phyloP scores from a whole-genome alignment of 2,329 filamentous ascomycete species.

The Coniella lustricola region DNA sequence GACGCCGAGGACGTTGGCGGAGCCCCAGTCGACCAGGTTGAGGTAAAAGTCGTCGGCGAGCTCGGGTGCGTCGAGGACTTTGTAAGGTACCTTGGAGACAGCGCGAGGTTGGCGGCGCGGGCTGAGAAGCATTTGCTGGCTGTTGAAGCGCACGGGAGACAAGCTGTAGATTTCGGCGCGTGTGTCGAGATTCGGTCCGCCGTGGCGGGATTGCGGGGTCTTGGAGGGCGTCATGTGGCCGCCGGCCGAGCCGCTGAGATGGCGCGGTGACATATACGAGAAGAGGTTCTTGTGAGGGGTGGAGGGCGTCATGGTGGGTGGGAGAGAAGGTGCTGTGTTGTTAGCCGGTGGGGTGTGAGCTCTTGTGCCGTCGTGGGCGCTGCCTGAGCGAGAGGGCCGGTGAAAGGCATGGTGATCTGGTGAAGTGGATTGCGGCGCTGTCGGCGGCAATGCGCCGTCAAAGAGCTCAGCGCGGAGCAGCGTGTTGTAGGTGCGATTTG shows the following conservation, averaged over 20 bases:
- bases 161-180: constrained; percentile 91
- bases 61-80: constrained; percentile 93
- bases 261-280: constrained; percentile 73
- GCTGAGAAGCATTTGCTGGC: constrained; percentile 87
- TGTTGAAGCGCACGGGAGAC: constrained; percentile 87
- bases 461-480: constrained; percentile 88
- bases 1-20: constrained; percentile 87
- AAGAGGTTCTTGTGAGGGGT: constrained; percentile 98
- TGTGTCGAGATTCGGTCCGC: constrained; percentile 73
- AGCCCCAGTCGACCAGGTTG: constrained; percentile 96
- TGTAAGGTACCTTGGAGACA: constrained; percentile 95
- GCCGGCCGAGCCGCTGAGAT: constrained; percentile 56
- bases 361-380: constrained; percentile 58
- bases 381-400: constrained; percentile 45
- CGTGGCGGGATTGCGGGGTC: constrained; percentile 82
- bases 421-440: constrained; percentile 56
- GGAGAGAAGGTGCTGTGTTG: constrained; percentile 54
- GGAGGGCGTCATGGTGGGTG: constrained; percentile 75
- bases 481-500: constrained; percentile 85
- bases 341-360: constrained; percentile 76
- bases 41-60: constrained; percentile 96
- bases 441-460: constrained; percentile 80
- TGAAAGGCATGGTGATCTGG: constrained; percentile 46
- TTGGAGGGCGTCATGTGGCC: constrained; percentile 84
- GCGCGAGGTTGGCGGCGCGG: constrained; percentile 82